Conservation (phyloP, 2,329 filamentous ascomycete genomes). For the Proliferodiscus dingleyae region DNA sequence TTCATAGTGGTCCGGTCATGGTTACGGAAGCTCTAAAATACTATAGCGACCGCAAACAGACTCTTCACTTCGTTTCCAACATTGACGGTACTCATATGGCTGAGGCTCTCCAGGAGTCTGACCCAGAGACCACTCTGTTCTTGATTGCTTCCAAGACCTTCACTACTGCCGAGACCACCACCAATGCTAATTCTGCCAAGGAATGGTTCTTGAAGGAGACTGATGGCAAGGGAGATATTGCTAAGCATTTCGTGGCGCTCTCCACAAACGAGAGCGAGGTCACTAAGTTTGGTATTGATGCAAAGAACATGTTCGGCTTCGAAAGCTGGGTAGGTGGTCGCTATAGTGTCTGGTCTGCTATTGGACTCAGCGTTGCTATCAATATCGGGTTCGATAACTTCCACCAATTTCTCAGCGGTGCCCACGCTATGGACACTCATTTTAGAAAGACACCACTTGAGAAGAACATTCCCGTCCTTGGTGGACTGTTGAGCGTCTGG, state of each 20-base stretch:
- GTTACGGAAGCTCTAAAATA: slow-evolving; percentile 96
- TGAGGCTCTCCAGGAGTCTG: slow-evolving; percentile 80
- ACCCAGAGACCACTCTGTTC: slow-evolving; percentile 98
- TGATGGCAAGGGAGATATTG: slow-evolving; percentile 74
- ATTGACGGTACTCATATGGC: slow-evolving; percentile 98
- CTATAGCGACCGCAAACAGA: slow-evolving; percentile 82
- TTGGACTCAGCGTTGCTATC: slow-evolving; percentile 87
- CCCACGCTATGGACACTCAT: slow-evolving; percentile 97
- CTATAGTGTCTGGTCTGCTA: slow-evolving; percentile 98
- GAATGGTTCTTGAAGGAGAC: slow-evolving; percentile 88
- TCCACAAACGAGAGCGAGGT: slow-evolving; percentile 95
- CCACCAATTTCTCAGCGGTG: slow-evolving; percentile 89
- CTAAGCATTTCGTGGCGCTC: slow-evolving; percentile 97
- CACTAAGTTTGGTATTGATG: slow-evolving; percentile 97
- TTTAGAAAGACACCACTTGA: slow-evolving; percentile 87
- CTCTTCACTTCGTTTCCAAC: slow-evolving; percentile 97
- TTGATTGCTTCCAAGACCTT: slow-evolving; percentile 98
- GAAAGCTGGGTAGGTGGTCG: slow-evolving; percentile 97
- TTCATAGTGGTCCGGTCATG: slow-evolving; percentile 85
- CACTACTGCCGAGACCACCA: slow-evolving; percentile 94
- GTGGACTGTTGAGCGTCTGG: slow-evolving; percentile 92
- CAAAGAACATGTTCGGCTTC: slow-evolving; percentile 99
- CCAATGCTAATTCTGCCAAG: slow-evolving; percentile 97
- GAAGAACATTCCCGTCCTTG: slow-evolving; percentile 91
- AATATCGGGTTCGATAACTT: slow-evolving; percentile 99